phyloP scores from a whole-genome alignment of 345 rosid genomes.

The Hypericum androsaemum region DNA sequence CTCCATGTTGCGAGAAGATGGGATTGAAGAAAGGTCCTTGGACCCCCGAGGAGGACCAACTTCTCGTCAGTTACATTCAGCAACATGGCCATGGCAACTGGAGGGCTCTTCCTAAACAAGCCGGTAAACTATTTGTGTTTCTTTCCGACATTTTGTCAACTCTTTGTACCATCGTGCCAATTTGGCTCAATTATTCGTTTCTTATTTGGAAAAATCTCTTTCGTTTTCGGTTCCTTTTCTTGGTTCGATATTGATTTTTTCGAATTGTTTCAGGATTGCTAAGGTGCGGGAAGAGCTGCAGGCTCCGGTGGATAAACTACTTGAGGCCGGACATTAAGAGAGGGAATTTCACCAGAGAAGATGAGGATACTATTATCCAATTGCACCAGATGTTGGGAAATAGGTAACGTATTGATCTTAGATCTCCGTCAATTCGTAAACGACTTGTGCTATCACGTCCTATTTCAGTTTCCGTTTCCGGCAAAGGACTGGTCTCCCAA shows the following conservation, averaged over 20 bases:
- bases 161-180: no score
- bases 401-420: conserved; percentile 27
- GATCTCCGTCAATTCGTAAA: no score
- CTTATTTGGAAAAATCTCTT: neutral
- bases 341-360: conserved; percentile 65
- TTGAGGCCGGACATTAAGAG: conserved; percentile 72
- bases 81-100: conserved; percentile 58
- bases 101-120: conserved; percentile 73
- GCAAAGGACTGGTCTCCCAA: no score
- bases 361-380: conserved; percentile 58
- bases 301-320: conserved; percentile 74
- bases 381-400: conserved; percentile 52
- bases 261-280: conserved; percentile 35
- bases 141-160: no score
- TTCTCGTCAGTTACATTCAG: conserved; percentile 40
- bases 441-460: no score
- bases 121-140: conserved; percentile 24
- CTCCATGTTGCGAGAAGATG: conserved; percentile 77
- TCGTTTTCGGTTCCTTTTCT: neutral
- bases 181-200: no score
- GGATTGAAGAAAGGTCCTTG: conserved; percentile 77
- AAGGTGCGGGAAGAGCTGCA: conserved; percentile 84
- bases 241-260: neutral
- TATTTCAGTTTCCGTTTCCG: no score
- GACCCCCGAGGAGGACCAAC: conserved; percentile 57